Evolutionary conservation across 2,329 filamentous ascomycete species (phyloP), one percentile per base, ranked within the genome.

Genomic region (Diaporthe velutina): DNA sequence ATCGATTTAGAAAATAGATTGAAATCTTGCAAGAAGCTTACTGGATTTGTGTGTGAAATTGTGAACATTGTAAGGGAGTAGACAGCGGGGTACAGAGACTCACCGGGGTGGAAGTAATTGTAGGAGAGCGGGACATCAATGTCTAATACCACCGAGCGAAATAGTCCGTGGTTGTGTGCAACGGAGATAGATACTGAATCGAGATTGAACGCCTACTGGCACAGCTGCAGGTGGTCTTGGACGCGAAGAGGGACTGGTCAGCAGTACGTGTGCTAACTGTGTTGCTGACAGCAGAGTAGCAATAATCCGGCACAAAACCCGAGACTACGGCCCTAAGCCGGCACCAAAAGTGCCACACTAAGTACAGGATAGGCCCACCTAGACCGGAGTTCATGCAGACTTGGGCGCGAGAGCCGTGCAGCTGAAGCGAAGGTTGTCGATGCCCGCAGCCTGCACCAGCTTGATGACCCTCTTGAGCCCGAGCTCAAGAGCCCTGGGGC

Each of bases 401-500:
- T 76, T 81, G 3, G 78, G 80, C 45, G 83, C 83, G 35, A 86
- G 78, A 33, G 82, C 82, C 42, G 84, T 81, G 75, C 83, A 83
- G 71, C 84, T 85, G 74, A 86, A 86, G 8, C 82, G 79, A 38
- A 84, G 73, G 70, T 83, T 80, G n/a, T 77, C 70, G 0, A 79
- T 80, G 5, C 82, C 84, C 6, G 78, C 77, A 48, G 80, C 80
- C 48, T 78, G 75, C 38, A 82, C 81, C 73, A 85, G 78, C 61
- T 84, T 83, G 60, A 89, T 83, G 70, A 87, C 85, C 73, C 83
- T 82, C 77, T 81, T 84, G 25, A 90, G 77, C 1, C 87, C 93
- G 72, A 92, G 83, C 28, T 93, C 87, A 74, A 96, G 83, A n/a
- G 93, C 94, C 79, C 85, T 88, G 73, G 92, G 89, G 80, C 93